Conservation (phyloP, 768 basidiomycete genomes). For the Suillus brevipes region DNA sequence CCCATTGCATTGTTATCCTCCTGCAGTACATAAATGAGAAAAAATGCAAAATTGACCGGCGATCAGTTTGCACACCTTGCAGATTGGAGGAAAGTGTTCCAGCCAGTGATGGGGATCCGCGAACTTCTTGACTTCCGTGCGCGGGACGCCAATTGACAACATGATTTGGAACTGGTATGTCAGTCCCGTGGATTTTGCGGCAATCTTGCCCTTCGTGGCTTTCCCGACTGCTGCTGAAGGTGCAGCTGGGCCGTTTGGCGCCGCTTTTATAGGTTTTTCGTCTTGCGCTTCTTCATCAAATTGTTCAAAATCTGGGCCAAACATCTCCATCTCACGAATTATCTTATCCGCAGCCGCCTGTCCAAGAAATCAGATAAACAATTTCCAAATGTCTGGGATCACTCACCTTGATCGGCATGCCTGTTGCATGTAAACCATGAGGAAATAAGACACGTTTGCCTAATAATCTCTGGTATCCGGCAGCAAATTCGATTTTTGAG, state of each 20-base stretch:
- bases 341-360: conserved; percentile 98
- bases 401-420: conserved; percentile 98
- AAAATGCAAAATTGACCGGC: neutral
- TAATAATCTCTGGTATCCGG: conserved; percentile 93
- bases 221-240: conserved; percentile 60
- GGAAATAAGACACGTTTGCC: conserved; percentile 96
- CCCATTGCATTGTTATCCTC: conserved; percentile 83
- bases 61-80: conserved; percentile 53
- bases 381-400: neutral
- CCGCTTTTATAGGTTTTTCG: conserved; percentile 40
- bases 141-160: conserved; percentile 89
- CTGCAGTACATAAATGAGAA: conserved; percentile 26
- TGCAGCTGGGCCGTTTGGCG: conserved; percentile 41
- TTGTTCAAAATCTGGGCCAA: conserved; percentile 84
- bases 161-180: conserved; percentile 99
- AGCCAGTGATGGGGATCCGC: conserved; percentile 95
- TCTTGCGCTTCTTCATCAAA: conserved; percentile 47
- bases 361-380: neutral
- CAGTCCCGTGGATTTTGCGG: conserved; percentile 89
- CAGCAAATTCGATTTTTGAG: conserved; percentile 95
- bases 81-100: conserved; percentile 94
- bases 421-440: conserved; percentile 97
- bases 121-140: conserved; percentile 91
- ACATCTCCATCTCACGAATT: conserved; percentile 94
- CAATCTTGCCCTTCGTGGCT: conserved; percentile 93